These are phyloP conservation scores for Circinella umbellata DNA, from an alignment of 371 early-diverging fungal species.

Conservation along the genomic window DNA sequence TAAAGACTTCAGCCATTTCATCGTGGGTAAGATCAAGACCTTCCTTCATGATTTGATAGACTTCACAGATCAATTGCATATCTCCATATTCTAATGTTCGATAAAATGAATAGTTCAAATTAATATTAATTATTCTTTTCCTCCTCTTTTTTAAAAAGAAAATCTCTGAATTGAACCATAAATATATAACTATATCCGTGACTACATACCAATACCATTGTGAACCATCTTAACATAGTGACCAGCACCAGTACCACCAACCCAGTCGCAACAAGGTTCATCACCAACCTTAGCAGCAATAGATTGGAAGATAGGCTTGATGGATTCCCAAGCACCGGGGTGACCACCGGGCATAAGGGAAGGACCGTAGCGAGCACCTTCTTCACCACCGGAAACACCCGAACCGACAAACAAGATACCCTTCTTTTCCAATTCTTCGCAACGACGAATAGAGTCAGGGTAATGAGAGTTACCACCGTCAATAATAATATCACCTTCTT, in stretches of 20 bases:
- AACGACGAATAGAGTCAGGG: constrained; percentile 95
- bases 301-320: constrained; percentile 95
- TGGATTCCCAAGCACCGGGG: constrained; percentile 89
- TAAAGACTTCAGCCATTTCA: constrained; percentile 90
- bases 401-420: constrained; percentile 95
- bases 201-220: constrained; percentile 88
- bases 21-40: constrained; percentile 80
- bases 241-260: constrained; percentile 98
- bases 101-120: not conserved
- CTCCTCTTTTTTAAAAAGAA: not conserved
- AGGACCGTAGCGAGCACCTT: constrained; percentile 99
- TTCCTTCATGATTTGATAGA: constrained; percentile 92
- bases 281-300: constrained; percentile 92
- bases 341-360: constrained; percentile 99
- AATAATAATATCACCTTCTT: constrained; percentile 95
- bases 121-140: not conserved
- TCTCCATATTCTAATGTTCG: constrained; percentile 92
- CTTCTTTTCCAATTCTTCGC: constrained; percentile 84
- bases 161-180: too few relatives aligned
- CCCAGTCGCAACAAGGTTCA: constrained; percentile 99
- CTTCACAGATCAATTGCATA: constrained; percentile 99
- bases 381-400: constrained; percentile 99
- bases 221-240: constrained; percentile 99
- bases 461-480: constrained; percentile 99
- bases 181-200: not conserved